Conservation (phyloP, 495 filamentous ascomycete genomes). For the Parathielavia appendiculata region DNA sequence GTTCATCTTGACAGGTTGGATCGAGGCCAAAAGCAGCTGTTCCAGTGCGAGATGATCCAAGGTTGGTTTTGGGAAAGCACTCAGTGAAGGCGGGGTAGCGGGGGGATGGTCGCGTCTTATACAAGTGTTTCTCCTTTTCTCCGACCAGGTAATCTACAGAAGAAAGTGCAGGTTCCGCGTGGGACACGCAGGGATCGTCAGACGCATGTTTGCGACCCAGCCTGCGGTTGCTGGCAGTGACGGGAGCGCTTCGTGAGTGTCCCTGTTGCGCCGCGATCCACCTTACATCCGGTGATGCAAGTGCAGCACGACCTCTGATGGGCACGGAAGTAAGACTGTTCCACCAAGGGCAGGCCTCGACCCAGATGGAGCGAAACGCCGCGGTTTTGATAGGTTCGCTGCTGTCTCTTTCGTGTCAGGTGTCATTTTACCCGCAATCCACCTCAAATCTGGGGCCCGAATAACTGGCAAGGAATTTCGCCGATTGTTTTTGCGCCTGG, state of each 20-base stretch:
- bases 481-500: background rate
- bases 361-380: background rate
- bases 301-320: slow-evolving; percentile 4
- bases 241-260: background rate
- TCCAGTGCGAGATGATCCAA: background rate
- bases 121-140: background rate
- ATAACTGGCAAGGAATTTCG: background rate
- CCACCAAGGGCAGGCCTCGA: slow-evolving; percentile 9
- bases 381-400: slow-evolving; percentile 4
- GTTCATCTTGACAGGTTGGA: background rate
- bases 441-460: background rate
- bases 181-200: slow-evolving; percentile 2
- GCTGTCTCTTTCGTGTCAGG: slow-evolving; percentile 4
- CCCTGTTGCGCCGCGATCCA: slow-evolving; percentile 2
- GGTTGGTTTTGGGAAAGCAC: background rate
- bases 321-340: slow-evolving; percentile 8
- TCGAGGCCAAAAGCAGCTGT: background rate
- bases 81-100: slow-evolving; percentile 16
- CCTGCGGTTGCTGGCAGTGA: background rate
- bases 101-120: slow-evolving; percentile 14
- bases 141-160: background rate
- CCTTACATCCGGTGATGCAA: slow-evolving; percentile 1
- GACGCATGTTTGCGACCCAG: background rate
- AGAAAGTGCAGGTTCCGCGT: background rate
- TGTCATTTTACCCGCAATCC: slow-evolving; percentile 1